Conservation (phyloP, 2,329 filamentous ascomycete species). For the Fusarium solani-melongenae region DNA sequence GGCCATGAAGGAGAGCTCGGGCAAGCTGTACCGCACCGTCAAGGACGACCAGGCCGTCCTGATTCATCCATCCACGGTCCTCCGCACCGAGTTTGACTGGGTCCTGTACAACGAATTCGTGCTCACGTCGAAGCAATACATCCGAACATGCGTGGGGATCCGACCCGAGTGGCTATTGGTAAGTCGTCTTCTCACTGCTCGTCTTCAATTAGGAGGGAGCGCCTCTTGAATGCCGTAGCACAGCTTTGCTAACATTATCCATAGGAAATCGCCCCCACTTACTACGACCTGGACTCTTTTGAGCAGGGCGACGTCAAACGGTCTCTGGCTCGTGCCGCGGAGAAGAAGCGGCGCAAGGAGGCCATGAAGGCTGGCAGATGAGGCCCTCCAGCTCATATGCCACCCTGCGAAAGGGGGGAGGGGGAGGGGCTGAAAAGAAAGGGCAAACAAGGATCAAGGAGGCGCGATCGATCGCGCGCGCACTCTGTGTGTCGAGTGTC, state of each 20-base stretch:
- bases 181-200: constrained; percentile 49
- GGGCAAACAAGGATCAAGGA: constrained; percentile 8
- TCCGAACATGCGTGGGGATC: constrained; percentile 91
- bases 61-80: constrained; percentile 91
- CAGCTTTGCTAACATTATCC: constrained; percentile 20
- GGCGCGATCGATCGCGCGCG: constrained; percentile 17
- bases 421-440: not conserved
- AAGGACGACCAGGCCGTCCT: constrained; percentile 97
- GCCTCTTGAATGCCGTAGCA: not conserved
- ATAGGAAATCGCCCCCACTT: constrained; percentile 90
- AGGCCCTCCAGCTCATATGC: constrained; percentile 28
- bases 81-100: constrained; percentile 92
- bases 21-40: constrained; percentile 93
- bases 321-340: constrained; percentile 66
- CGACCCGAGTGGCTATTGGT: constrained; percentile 95
- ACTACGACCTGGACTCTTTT: constrained; percentile 89
- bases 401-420: constrained; percentile 20
- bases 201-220: not conserved
- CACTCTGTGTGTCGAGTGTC: constrained; percentile 9
- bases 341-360: constrained; percentile 70
- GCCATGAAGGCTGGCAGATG: constrained; percentile 63
- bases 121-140: constrained; percentile 97
- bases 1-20: constrained; percentile 88
- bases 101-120: constrained; percentile 99
- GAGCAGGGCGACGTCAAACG: constrained; percentile 87